Evolutionary conservation across 1,284 basidiomycete species (phyloP), one percentile per base, ranked within the genome.

Genomic region (Schizophyllum amplum): DNA sequence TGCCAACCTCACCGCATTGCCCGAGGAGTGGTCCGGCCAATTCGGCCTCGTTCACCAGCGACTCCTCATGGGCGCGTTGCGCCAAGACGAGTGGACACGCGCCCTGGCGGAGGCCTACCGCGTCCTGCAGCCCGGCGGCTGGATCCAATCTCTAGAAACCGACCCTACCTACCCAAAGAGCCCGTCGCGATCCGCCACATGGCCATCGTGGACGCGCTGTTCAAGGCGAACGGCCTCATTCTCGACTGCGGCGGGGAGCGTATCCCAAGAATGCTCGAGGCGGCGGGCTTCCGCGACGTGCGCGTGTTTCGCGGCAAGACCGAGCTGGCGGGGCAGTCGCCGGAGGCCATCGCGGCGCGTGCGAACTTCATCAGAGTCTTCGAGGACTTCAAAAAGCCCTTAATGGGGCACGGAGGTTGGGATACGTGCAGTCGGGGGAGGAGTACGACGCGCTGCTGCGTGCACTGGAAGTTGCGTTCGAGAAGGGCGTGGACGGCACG

Each of bases 11-110:
- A 62, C 60, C 1, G 42, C 51, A 33, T 59, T 68, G 11, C 67
- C 67, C 6, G 24, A 13, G 4, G 62, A 60, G 0, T 68, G 65
- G 67, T 47, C 47, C 5, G 55, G 59, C 59, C 60, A 24, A 11
- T 68, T 67, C 58, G 52, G 53, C 20, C 59, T 69, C 48, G 61
- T 67, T 24, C 61, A 68, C 56, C 67, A 69, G 54, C 62, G 67
- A 4, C 62, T 66, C 42, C 63, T 69, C 42, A 59, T 65, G 4
- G 60, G 60, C n/a, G 67, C 63, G 2, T 57, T 68, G 22, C 59
- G 48, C 22, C 24, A 15, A 2, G 5, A 33, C 0, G 60, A 66
- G 42, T 69, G 68, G 68, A 24, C 25, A 5, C 11, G 22, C 1
- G 63, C 60, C 13, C 20, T 68, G 15, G 50, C 47, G 2, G 67